phyloP scores from a whole-genome alignment of 2,329 filamentous ascomycete genomes.

The Trichoderma sp. region DNA sequence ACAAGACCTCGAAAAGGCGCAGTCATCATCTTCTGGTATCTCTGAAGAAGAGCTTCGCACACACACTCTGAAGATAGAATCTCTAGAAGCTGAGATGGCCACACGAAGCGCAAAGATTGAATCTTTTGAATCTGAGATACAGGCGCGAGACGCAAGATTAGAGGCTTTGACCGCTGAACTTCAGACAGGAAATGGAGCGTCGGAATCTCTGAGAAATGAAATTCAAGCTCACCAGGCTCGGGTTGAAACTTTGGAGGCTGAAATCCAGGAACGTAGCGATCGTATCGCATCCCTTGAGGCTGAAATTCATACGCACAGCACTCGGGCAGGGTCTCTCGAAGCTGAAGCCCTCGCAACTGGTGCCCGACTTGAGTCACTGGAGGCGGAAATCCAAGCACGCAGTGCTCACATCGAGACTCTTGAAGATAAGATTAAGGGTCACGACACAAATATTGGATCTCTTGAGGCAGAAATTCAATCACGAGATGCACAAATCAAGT shows the following conservation, averaged over 20 bases:
- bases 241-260: constrained; percentile 32
- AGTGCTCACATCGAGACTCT: constrained; percentile 46
- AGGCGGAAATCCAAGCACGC: constrained; percentile 39
- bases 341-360: constrained; percentile 36
- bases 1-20: constrained; percentile 48
- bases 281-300: constrained; percentile 43
- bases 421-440: constrained; percentile 47
- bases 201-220: constrained; percentile 32
- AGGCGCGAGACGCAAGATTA: constrained; percentile 51
- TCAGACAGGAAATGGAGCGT: constrained; percentile 32
- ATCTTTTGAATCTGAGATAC: constrained; percentile 43
- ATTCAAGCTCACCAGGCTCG: constrained; percentile 34
- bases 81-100: constrained; percentile 35
- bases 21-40: constrained; percentile 35
- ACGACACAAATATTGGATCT: constrained; percentile 48
- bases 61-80: constrained; percentile 31
- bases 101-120: constrained; percentile 47
- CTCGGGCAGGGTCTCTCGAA: constrained; percentile 50
- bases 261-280: constrained; percentile 44
- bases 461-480: constrained; percentile 47
- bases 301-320: constrained; percentile 51
- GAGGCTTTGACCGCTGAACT: constrained; percentile 46
- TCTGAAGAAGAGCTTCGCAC: constrained; percentile 37
- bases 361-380: constrained; percentile 32
- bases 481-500: constrained; percentile 45